Evolutionary conservation across 306 rosid genomes (phyloP).

Genomic region (Parietaria judaica): DNA sequence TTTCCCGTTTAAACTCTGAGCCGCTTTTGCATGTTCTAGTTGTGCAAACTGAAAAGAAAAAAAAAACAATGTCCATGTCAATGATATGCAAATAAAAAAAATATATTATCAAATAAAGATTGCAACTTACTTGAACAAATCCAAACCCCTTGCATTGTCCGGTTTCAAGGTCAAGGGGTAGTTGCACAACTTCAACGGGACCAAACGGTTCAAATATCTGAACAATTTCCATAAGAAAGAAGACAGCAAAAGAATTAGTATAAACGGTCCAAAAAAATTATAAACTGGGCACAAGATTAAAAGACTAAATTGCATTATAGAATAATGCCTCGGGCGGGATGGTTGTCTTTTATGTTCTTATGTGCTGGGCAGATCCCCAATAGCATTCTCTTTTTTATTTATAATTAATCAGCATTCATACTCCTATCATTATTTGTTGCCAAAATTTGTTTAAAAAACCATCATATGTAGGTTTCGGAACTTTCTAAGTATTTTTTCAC

Average conservation of each 20-base stretch:
- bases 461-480: too few species aligned
- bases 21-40: slow-evolving; percentile 94
- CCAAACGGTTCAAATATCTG: slow-evolving; percentile 99
- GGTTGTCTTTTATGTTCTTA: too few species aligned
- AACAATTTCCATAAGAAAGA: slow-evolving; percentile 13
- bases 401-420: too few species aligned
- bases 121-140: slow-evolving; percentile 77
- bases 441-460: too few species aligned
- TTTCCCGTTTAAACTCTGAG: slow-evolving; percentile 94
- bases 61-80: not conserved
- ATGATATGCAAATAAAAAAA: not conserved
- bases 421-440: too few species aligned
- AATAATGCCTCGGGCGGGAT: too few species aligned
- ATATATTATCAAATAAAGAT: slow-evolving; percentile 9
- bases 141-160: slow-evolving; percentile 99
- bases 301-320: too few species aligned
- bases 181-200: slow-evolving; percentile 85
- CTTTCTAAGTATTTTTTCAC: too few species aligned
- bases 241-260: not conserved
- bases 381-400: too few species aligned
- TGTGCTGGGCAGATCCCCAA: too few species aligned
- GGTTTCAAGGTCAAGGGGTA: slow-evolving; percentile 90
- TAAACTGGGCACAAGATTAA: too few species aligned
- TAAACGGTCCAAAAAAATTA: too few species aligned
- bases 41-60: slow-evolving; percentile 71